Evolutionary conservation across 805 yeast species (phyloP), one percentile per base, ranked within the genome.

Genomic region (Wickerhamomyces ciferrii): DNA sequence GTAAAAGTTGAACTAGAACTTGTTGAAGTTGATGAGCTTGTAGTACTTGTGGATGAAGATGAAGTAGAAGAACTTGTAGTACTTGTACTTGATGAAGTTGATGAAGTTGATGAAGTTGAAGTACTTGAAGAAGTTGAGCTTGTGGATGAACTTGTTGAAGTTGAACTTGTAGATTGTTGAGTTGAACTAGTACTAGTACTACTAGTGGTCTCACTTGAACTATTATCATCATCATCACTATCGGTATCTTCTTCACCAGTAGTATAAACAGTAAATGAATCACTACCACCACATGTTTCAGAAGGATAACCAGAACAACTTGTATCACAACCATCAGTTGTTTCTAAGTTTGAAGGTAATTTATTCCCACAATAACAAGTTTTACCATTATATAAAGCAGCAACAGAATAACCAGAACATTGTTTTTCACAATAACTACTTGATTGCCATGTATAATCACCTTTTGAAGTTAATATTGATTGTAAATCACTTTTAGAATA

Each of bases 341-440:
- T 27, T 3, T 55, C 48, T 11, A 59, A 52, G 3, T 68, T 52
- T 8, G 63, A 45, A 4, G 79, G 71, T 3, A 70, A 58, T 1
- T 67, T 50, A 55, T 74, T 66, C 24, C 92, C 92, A 63, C 96
- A 87, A 57, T 75, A 84, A 62, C 96, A 87, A 18, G 63, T 61
- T 23, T 69, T 56, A 9, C 89, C 87, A 43, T 71, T 63, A 13
- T 72, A 60, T 31, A 79, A 60, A 4, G 84, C 90, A 38, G 75
- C 75, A 18, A 73, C 70, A 19, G 69, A 65, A 56, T 64, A 68
- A 9, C 75, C 44, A 46, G 64, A 54, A 65, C 96, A 84, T 50
- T 70, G 67, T 8, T 56, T 52, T 48, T 71, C 67, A 62, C 94
- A 84, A 57, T 77, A 67, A 8, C 75, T 68, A 17, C 80, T 74